These are phyloP conservation scores for Ascocoryne sarcoides DNA, from an alignment of 2,329 filamentous ascomycete species.

Conservation along the genomic window DNA sequence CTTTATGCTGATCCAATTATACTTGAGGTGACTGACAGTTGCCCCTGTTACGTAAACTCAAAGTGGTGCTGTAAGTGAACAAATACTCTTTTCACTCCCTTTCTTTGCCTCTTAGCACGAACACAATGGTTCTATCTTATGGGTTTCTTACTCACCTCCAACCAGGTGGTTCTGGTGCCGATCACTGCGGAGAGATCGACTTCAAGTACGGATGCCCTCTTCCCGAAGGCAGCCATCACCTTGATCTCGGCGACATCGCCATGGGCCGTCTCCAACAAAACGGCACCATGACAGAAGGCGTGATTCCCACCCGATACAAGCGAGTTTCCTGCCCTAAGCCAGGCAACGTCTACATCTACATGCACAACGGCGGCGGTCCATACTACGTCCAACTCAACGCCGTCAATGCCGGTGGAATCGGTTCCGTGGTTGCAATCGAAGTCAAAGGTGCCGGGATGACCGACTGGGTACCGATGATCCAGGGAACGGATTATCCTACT, in stretches of 20 bases:
- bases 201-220: slow-evolving; percentile 11
- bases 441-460: slow-evolving; percentile 3
- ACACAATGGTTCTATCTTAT: no score
- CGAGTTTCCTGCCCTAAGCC: slow-evolving; percentile 6
- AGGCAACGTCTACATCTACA: slow-evolving; percentile 10
- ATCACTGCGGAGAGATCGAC: slow-evolving; percentile 10
- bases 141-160: no score
- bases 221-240: slow-evolving; percentile 6
- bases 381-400: slow-evolving; percentile 8
- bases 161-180: slow-evolving; percentile 6
- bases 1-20: slow-evolving; percentile 13
- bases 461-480: slow-evolving; percentile 6
- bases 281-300: slow-evolving; percentile 6
- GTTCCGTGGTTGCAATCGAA: slow-evolving; percentile 7
- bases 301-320: slow-evolving; percentile 11
- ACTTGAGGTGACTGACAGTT: slow-evolving; percentile 14
- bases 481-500: slow-evolving; percentile 8
- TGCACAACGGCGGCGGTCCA: slow-evolving; percentile 8
- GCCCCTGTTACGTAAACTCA: slow-evolving; percentile 13
- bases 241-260: slow-evolving; percentile 11
- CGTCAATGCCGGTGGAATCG: slow-evolving; percentile 7
- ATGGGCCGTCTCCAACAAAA: slow-evolving; percentile 11
- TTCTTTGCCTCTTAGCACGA: no score
- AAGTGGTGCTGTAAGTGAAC: slow-evolving; percentile 11
- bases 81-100: not conserved